These are phyloP conservation scores for Saccharomyces pastorianus DNA, from an alignment of 1,139 yeast species.

Conservation along the genomic window DNA sequence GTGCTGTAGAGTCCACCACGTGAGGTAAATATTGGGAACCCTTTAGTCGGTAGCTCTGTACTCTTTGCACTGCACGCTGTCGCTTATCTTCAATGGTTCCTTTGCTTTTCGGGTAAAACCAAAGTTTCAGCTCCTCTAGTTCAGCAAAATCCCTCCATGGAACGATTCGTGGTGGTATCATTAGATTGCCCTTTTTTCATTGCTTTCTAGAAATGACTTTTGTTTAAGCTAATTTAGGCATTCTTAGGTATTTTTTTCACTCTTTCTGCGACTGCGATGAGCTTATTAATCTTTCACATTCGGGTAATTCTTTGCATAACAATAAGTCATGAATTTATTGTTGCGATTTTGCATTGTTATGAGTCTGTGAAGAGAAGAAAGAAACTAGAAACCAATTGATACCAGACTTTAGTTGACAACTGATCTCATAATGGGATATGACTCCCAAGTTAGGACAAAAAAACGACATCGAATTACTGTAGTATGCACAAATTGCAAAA, in stretches of 20 bases:
- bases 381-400: too few species aligned
- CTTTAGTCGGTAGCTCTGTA: conserved; percentile 53
- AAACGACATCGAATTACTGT: conserved; percentile 26
- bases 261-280: background rate
- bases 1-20: conserved; percentile 67
- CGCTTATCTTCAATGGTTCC: conserved; percentile 26
- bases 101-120: conserved; percentile 43
- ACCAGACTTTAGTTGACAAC: background rate
- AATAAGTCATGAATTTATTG: background rate
- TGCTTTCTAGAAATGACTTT: background rate
- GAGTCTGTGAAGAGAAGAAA: background rate
- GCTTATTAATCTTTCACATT: background rate
- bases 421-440: background rate
- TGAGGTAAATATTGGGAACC: conserved; percentile 59
- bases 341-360: background rate
- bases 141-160: conserved; percentile 52
- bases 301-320: background rate
- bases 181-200: background rate
- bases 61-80: conserved; percentile 49
- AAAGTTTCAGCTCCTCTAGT: conserved; percentile 43
- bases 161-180: conserved; percentile 40
- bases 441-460: conserved; percentile 5
- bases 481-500: conserved; percentile 33
- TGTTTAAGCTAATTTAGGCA: background rate
- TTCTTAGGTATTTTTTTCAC: background rate